Base-by-base conservation (phyloP, 2,329 filamentous ascomycete genomes). In the Pyrenophora graminea region DNA sequence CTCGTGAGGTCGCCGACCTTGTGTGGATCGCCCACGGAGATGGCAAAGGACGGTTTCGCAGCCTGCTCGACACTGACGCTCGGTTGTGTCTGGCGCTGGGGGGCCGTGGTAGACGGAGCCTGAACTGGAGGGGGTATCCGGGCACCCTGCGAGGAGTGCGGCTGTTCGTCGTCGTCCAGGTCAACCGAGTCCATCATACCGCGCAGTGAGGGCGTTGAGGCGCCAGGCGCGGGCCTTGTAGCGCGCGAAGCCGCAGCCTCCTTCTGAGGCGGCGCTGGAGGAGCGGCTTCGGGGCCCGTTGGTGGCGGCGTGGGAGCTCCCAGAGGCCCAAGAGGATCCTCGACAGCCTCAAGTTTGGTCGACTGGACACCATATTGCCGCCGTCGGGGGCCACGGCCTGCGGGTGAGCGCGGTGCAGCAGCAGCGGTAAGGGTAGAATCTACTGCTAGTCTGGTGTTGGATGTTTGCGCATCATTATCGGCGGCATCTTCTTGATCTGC, bases 1-100 rank as follows among this genome's bases (percentile, higher is more conserved):
- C 90, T 96, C 7, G 94, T 97, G 72, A 97, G 76, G 75, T 97
- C 94, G 53, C 94, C 94, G 61, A 99, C 93, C 78, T 97, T 99
- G 76, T 97, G 92, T 48, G 94, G 94, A 76, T 99, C 94, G 51
- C 94, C 94, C 18, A 99, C 94, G 2, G 83, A 86, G 66, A 99
- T 97, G 42, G 90, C 80, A 74, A 97, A 99, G 36, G 80, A 88
- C 4, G 94, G 94, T 75, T 96, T 96, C 25, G 93, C 87, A 39
- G 94, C 94, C 77, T 96, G 90, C 74, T 97, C 93, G 48, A 97
- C 79, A 72, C 89, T 95, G 60, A 97, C 85, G 70, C 92, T 96
- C 15, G 92, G 91, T 67, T 85, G 82, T 19, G 76, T 78, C 58
- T 82, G 80, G 62, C 82, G 76, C 62, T 78, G 76, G 1, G 75